A percentile compares a stretch with the other conserved stretches of the same genome.
These are phyloP conservation scores for Backusella westeae DNA, from an alignment of 192 early-diverging fungal species.

Conservation along the genomic window DNA sequence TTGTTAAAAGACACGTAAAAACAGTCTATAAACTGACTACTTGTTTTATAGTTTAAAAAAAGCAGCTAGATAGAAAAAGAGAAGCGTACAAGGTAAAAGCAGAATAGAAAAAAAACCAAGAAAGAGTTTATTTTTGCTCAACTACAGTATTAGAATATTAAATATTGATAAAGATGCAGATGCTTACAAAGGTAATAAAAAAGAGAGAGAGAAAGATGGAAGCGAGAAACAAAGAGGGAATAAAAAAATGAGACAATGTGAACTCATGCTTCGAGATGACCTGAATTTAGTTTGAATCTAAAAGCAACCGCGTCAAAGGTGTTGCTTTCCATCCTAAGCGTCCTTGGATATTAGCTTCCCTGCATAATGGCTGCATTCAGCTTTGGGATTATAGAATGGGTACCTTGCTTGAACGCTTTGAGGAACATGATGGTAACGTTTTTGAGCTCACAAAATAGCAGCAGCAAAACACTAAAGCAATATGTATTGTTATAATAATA, in stretches of 20 bases:
- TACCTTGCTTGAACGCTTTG: conserved; percentile 94
- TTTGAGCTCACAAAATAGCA: neutral
- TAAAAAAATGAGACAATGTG: neutral
- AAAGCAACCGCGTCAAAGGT: conserved; percentile 97
- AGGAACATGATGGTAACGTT: conserved; percentile 94
- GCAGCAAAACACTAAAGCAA: neutral
- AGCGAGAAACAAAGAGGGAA: neutral
- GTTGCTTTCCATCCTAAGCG: conserved; percentile 96
- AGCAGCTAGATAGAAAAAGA: neutral
- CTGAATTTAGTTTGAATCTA: conserved; percentile 92
- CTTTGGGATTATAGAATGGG: conserved; percentile 99
- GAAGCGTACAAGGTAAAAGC: neutral
- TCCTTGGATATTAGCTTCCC: conserved; percentile 95
- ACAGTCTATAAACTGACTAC: neutral
- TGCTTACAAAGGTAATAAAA: conserved; percentile 69
- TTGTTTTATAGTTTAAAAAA: neutral
- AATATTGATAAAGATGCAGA: conserved; percentile 59
- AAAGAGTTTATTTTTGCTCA: neutral
- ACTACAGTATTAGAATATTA: neutral
- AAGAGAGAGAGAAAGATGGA: conserved; percentile 22
- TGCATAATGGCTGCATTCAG: conserved; percentile 98
- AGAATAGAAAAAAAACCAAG: neutral
- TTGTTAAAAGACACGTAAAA: neutral
- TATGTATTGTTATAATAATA: too few species aligned
- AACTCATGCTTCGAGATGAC: neutral